Conservation (phyloP, 2,329 filamentous ascomycete species). For the Colletotrichum paranaense region DNA sequence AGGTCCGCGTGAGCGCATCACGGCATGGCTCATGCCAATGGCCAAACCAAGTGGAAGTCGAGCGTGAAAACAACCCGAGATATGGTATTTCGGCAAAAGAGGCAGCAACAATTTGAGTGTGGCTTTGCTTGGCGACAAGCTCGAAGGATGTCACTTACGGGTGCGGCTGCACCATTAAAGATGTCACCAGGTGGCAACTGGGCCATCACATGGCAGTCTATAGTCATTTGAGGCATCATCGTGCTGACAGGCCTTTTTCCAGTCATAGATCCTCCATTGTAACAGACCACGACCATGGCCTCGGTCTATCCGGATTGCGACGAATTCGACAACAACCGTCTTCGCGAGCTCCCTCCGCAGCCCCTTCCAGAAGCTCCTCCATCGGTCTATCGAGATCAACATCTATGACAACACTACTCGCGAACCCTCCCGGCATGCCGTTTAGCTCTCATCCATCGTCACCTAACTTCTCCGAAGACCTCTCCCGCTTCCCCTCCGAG, state of each 20-base stretch:
- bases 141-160: conserved; percentile 30
- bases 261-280: conserved; percentile 79
- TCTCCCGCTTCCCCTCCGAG: conserved; percentile 92
- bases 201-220: conserved; percentile 32
- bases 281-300: conserved; percentile 86
- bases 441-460: conserved; percentile 74
- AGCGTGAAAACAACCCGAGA: neutral
- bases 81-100: neutral
- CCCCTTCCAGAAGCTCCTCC: conserved; percentile 71
- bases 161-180: conserved; percentile 21
- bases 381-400: conserved; percentile 72
- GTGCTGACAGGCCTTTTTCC: conserved; percentile 28
- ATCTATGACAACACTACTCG: conserved; percentile 76
- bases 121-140: neutral
- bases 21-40: neutral
- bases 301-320: conserved; percentile 87
- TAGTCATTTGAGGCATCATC: conserved; percentile 14
- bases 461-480: conserved; percentile 85
- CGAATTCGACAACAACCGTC: conserved; percentile 91
- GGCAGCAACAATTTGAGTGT: neutral
- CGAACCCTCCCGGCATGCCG: conserved; percentile 64
- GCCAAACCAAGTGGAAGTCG: neutral
- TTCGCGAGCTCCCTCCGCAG: conserved; percentile 71
- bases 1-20: conserved; percentile 13
- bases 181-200: conserved; percentile 25